Percentiles rank a stretch among this genome's conserved stretches.
These are phyloP conservation scores for Alternaria panax DNA, from an alignment of 2,329 filamentous ascomycete genomes.

Conservation along the genomic window DNA sequence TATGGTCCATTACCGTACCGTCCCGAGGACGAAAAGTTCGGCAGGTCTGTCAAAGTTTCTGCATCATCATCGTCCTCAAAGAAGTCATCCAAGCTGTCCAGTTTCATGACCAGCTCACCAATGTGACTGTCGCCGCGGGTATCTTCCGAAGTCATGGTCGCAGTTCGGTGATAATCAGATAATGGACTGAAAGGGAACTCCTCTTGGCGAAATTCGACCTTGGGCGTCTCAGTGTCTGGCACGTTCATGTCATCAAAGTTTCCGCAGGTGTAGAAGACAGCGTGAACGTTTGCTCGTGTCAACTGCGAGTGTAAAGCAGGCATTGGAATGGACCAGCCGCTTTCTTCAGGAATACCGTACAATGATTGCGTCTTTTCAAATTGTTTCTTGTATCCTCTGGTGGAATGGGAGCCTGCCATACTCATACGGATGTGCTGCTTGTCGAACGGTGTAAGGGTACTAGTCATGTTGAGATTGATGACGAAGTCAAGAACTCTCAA, in stretches of 20 bases:
- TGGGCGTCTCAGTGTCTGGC: constrained; percentile 75
- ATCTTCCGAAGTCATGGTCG: constrained; percentile 93
- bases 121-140: constrained; percentile 74
- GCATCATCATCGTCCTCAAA: constrained; percentile 58
- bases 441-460: constrained; percentile 79
- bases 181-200: constrained; percentile 82
- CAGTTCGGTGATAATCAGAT: constrained; percentile 74
- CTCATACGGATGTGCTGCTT: constrained; percentile 97
- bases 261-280: constrained; percentile 93
- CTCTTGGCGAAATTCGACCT: constrained; percentile 91
- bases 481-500: constrained; percentile 92
- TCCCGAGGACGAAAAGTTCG: constrained; percentile 42
- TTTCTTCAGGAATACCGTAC: constrained; percentile 95
- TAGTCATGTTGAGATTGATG: constrained; percentile 93
- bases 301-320: constrained; percentile 87
- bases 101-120: constrained; percentile 76
- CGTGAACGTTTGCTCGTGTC: constrained; percentile 91
- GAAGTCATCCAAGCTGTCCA: constrained; percentile 64
- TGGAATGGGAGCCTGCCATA: constrained; percentile 87
- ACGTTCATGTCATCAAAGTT: constrained; percentile 52
- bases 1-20: constrained; percentile 40
- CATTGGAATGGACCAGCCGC: constrained; percentile 94
- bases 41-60: constrained; percentile 43
- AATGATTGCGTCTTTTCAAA: constrained; percentile 93
- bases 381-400: constrained; percentile 83